These are phyloP conservation scores for Botryosphaeria dothidea DNA, from an alignment of 2,329 filamentous ascomycete species.

Conservation along the genomic window DNA sequence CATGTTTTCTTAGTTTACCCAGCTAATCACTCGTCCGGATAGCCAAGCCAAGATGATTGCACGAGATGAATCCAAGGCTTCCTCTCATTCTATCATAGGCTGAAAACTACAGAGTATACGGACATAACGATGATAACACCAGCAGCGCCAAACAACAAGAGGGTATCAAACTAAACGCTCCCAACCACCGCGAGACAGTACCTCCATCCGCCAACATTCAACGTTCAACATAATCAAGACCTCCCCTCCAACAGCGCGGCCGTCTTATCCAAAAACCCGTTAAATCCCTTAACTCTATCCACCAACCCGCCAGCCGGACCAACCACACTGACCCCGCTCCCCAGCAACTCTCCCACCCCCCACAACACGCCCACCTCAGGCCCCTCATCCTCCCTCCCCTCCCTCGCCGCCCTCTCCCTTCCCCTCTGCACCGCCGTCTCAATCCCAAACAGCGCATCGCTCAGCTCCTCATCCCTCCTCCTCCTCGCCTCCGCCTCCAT, in stretches of 20 bases:
- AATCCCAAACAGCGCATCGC: constrained; percentile 35
- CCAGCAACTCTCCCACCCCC: constrained; percentile 26
- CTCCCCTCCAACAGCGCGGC: constrained; percentile 39
- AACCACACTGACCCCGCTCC: constrained; percentile 30
- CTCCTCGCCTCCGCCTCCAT: constrained; percentile 27
- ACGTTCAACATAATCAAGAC: too few relatives aligned
- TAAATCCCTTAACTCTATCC: constrained; percentile 33
- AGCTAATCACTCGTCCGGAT: too few relatives aligned
- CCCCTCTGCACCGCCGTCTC: constrained; percentile 38
- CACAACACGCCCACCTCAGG: constrained; percentile 30
- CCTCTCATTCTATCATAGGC: too few relatives aligned
- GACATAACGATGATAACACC: too few relatives aligned
- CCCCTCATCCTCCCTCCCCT: constrained; percentile 35
- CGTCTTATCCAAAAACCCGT: constrained; percentile 34
- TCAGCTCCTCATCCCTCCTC: constrained; percentile 29
- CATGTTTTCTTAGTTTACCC: too few relatives aligned
- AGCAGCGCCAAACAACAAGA: too few relatives aligned
- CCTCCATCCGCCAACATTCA: too few relatives aligned
- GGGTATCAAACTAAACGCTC: too few relatives aligned
- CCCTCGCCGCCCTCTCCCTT: constrained; percentile 30
- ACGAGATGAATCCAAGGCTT: too few relatives aligned
- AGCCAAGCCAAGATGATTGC: too few relatives aligned
- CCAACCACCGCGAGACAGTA: too few relatives aligned
- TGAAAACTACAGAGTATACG: too few relatives aligned
- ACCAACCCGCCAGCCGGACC: constrained; percentile 37